Base-by-base conservation (phyloP, 1,284 basidiomycete species). In the Pseudozyma pruni region DNA sequence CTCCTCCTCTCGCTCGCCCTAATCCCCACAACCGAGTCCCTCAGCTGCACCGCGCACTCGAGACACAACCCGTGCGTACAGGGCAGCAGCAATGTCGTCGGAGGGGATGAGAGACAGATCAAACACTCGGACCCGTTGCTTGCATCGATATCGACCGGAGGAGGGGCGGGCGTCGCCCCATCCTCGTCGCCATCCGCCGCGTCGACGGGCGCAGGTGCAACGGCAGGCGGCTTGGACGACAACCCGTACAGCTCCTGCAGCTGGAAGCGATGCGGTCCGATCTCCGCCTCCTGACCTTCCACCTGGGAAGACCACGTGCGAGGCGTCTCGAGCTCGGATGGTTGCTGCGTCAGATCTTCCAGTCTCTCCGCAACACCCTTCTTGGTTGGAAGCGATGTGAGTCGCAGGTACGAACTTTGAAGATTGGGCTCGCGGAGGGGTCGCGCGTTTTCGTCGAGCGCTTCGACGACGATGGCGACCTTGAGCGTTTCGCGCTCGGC, bases 21-120 rank as follows among this genome's bases (percentile, higher is more conserved):
- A 9, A 72, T 73, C 5, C 71, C 72, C 16, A 79, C 60, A 8
- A 81, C 78, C 43, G 69, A 75, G 32, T 81, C 80, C 1, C 76
- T 42, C n/a, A 82, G 27, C 35, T 76, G 78, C 8, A 80, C 74
- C 0, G 78, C 78, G 38, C 80, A 82, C 23, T 81, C 78, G 13
- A 80, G 57, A 42, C 80, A 82, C 23, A 82, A 52, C 8, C 78
- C 76, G 42, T 82, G 80, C 17, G 80, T 81, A 44, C 80, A 82
- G n/a, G 80, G 80, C 25, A 82, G 46, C 10, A 82, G 50, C 20
- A 82, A 35, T 2, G 80, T 82, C 4, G 72, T 74, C n/a, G 80
- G 74, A 1, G 78, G 76, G 2, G 58, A 41, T 17, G 61, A 66
- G 17, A 82, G 72, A 43, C 80, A 82, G 46, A 82, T 82, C 17